Evolutionary conservation across 2,329 filamentous ascomycete species (phyloP), one percentile per base, ranked within the genome.

Genomic region (Bisporella sp.): DNA sequence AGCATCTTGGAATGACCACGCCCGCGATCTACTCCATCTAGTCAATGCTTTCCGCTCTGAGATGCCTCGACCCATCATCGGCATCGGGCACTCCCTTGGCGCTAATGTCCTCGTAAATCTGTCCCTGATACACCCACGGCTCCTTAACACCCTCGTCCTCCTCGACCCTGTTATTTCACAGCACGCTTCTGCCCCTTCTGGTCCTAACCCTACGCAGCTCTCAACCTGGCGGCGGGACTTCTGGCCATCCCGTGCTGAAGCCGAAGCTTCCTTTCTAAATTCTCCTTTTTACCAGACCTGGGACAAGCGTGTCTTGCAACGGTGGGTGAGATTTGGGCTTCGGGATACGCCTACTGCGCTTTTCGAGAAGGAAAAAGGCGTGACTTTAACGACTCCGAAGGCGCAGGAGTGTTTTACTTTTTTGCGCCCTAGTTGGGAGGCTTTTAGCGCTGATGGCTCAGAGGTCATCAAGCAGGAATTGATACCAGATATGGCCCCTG

Each of bases 61-160:
- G 54, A 90, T 93, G 78, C 85, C 87, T 9, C 85, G 57, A 30
- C 92, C 92, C 1, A 73, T 96, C 21, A 70, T 96, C 55, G 91
- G 88, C 50, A 69, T 97, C 31, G 92, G 89, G 12, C 92, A 97
- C 70, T 95, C 89, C 60, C 91, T 95, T 74, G 92, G 92, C 59
- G 90, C 78, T 57, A 81, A 79, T 64, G 79, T 87, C 52, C 75
- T 96, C 48, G 74, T 79, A 47, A 82, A 88, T 58, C 73, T 92
- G 9, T 74, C 87, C 4, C 72, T 92, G 8, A 76, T 89, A 58
- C 86, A 95, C 68, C 90, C 91, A 2, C 85, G 90, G 5, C 79
- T 96, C 28, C 76, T 96, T 57, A 78, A 82, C 54, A 79, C 81
- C 5, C 68, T 96, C 5, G 73, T 95, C 42, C 77, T 95, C 31